phyloP scores from a whole-genome alignment of 352 stramenopile species.

The Globisporangium spinosum region DNA sequence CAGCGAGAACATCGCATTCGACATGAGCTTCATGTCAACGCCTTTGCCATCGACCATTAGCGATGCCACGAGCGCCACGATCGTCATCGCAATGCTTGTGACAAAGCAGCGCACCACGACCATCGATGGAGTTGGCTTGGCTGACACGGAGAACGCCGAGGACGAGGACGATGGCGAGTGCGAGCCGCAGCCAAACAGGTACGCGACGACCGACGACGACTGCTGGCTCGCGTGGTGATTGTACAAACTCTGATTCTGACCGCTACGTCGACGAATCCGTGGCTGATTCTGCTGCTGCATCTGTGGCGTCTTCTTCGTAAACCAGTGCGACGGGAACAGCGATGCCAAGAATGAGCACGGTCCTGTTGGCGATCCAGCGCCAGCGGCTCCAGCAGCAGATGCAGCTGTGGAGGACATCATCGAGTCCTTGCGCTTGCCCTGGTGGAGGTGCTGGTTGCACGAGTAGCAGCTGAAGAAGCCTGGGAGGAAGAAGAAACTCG shows the following conservation, averaged over 20 bases:
- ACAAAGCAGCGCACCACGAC: conserved; percentile 30
- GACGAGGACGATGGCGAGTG: conserved; percentile 6
- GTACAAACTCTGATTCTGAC: conserved; percentile 18
- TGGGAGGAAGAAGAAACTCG: conserved; percentile 41
- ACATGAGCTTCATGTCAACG: neutral
- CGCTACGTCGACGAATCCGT: conserved; percentile 16
- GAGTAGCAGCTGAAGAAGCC: conserved; percentile 23
- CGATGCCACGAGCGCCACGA: conserved; percentile 39
- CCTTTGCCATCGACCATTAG: conserved; percentile 26
- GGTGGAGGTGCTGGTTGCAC: conserved; percentile 30
- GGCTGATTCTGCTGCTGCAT: neutral
- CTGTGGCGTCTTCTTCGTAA: conserved; percentile 9
- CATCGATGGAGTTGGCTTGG: conserved; percentile 14
- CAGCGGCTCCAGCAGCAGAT: conserved; percentile 7
- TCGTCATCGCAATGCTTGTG: conserved; percentile 17
- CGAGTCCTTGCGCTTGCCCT: conserved; percentile 47
- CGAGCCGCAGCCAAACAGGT: conserved; percentile 16
- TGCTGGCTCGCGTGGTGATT: conserved; percentile 11
- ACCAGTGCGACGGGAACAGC: conserved; percentile 47
- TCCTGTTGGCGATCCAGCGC: conserved; percentile 2
- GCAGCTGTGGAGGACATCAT: conserved; percentile 26
- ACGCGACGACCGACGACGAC: conserved; percentile 5
- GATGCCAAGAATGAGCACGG: conserved; percentile 26
- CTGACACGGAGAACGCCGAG: conserved; percentile 22
- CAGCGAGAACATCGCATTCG: neutral